Conservation (phyloP, 2,329 filamentous ascomycete genomes). For the Talaromyces sp. region DNA sequence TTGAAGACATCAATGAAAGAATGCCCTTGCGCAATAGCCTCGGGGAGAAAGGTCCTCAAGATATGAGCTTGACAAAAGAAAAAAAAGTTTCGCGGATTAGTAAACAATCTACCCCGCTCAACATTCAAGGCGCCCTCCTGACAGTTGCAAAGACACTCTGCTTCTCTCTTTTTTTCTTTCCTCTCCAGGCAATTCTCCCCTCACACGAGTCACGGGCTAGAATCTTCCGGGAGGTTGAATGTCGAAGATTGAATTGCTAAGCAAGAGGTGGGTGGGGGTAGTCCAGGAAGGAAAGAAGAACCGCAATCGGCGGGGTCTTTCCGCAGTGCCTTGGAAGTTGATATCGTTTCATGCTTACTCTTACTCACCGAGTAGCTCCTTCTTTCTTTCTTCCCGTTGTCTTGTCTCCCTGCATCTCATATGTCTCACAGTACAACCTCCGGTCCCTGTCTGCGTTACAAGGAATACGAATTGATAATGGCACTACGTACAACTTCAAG, state of each 20-base stretch:
- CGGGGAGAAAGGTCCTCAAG: not conserved
- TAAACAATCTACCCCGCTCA: constrained; percentile 18
- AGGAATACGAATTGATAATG: not conserved
- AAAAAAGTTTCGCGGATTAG: constrained; percentile 15
- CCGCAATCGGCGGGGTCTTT: constrained; percentile 14
- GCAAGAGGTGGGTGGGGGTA: constrained; percentile 15
- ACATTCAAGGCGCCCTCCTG: not conserved
- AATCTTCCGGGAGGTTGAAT: constrained; percentile 7
- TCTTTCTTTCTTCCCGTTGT: not conserved
- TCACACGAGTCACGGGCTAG: constrained; percentile 6
- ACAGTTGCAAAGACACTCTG: not conserved
- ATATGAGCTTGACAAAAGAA: constrained; percentile 4
- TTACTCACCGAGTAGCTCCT: not conserved
- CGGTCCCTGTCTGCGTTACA: not conserved
- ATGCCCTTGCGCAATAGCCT: not conserved
- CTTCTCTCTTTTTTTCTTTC: not conserved
- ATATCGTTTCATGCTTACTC: not conserved
- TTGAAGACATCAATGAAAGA: constrained; percentile 5
- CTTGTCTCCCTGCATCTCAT: not conserved
- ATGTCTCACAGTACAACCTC: not conserved
- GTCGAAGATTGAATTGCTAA: constrained; percentile 15
- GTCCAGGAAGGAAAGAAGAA: constrained; percentile 6
- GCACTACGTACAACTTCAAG: constrained; percentile 5
- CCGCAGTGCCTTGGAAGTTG: not conserved
- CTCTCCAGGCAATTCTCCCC: not conserved